Base-by-base conservation (phyloP, 805 yeast genomes). In the Cyberlindnera bimundalis region DNA sequence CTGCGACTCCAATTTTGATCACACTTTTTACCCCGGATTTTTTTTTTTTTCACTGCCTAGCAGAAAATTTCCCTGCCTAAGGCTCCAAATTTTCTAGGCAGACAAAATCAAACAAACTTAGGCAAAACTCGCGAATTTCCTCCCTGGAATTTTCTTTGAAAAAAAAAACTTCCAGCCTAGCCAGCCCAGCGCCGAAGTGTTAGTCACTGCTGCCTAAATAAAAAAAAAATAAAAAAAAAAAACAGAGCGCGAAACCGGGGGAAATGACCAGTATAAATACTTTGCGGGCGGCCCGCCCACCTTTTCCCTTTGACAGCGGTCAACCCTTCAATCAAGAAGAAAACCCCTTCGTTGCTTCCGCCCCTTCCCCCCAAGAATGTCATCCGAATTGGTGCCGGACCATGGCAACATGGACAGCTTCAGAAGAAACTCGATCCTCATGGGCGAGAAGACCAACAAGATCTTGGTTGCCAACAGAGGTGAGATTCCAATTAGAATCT, bases 401-500 rank as follows among this genome's bases (percentile, higher is more conserved):
- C 48, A 41, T 38, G 58, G 58, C 24, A 52, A 55, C 54, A 52
- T 59, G 44, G 57, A 53, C 47, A 50, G 48, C 31, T 51, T 70
- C 44, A 64, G 75, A 58, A 62, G 65, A 47, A 62, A 62, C 47
- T 70, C 75, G 5, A 60, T 63, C 20, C 47, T 70, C 10, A 47
- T 67, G 40, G 72, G 73, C 29, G 50, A 57, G 35, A 59, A 61
- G 39, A 59, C 65, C 37, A 66, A 64, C 64, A 79, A 80, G 70
- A 76, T 84, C 59, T 68, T 85, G 48, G 93, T 85, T 29, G 91
- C 91, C 50, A 84, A 83, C 69, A 71, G 93, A 68, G 93, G 91
- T 55, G 91, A 84, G 64, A 84, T 84, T 55, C 91, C 91, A 32
- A 81, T 83, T 58, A 69, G 93, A 67, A 90, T 91, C 62, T 91